Evolutionary conservation across 2,329 filamentous ascomycete species (phyloP), one percentile per base, ranked within the genome.

Genomic region (Boeremia exigua): DNA sequence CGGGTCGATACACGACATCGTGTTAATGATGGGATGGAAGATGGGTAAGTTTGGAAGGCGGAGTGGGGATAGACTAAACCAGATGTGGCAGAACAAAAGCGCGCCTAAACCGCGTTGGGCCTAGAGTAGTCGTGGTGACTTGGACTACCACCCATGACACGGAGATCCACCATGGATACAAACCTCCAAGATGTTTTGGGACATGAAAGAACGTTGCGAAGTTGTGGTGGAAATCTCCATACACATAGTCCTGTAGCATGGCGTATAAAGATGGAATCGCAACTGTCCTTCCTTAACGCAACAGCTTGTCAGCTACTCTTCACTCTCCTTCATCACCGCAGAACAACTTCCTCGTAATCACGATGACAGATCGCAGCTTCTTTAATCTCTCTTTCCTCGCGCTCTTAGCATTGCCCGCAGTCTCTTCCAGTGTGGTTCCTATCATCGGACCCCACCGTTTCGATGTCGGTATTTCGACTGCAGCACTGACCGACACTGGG

Each of bases 401-500:
- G 9, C 10, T 42, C 6, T 25, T 36, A 2, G 25, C 38, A 2
- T 19, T 19, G 4, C 14, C 37, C 8, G 6, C 6, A 3, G 32
- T 14, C 5, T 12, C 37, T 12, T 14, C 37, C 4, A 43, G 12
- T 7, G 27, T 51, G 4, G 43, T 69, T 3, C 61, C 65, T 11
- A 46, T 61, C 17, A 49, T 63, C n/a, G 58, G 58, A 45, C 40
- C 55, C 6, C 25, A 58, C 14, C 37, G 38, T 25, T 61, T 52
- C 36, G 59, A 63, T 34, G 61, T 67, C 1, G 44, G 47, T 19
- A 58, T 63, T 12, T 60, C 59, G 10, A 47, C 59, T 8, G 39
- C 58, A 28, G 46, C 59, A 0, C 44, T 69, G 27, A 69, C 61
- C 6, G 67, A 70, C 45, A 15, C 36, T 9, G 10, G 37, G 17